A percentile compares a stretch with the other conserved stretches of the same genome.
phyloP scores from a whole-genome alignment of 1,284 basidiomycete genomes.

The Trichosporon faecale region DNA sequence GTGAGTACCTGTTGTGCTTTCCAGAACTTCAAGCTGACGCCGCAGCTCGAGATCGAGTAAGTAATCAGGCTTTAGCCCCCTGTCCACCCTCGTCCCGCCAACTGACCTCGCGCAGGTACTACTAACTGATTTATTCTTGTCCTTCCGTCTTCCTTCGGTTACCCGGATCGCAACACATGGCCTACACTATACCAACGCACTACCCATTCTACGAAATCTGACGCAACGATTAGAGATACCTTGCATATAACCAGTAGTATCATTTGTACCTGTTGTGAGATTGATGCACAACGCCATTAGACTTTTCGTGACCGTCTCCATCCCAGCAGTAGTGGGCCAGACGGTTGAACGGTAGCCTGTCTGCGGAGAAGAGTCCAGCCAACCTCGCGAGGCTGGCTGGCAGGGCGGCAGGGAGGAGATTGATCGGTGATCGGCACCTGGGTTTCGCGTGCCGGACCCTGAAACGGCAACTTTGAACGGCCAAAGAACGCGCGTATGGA shows the following conservation, averaged over 20 bases:
- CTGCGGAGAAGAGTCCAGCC: too few species aligned
- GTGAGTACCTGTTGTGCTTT: constrained; percentile 37
- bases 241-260: constrained; percentile 4
- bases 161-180: background rate
- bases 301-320: background rate
- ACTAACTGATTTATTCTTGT: background rate
- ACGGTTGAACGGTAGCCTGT: background rate
- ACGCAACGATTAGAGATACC: constrained; percentile 5
- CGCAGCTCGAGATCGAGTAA: constrained; percentile 15
- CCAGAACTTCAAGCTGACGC: constrained; percentile 6
- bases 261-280: constrained; percentile 7
- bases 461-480: constrained; percentile 8
- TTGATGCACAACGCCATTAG: background rate
- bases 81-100: background rate
- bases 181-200: background rate
- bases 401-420: background rate
- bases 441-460: constrained; percentile 4
- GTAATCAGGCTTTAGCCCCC: background rate
- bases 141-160: background rate
- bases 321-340: background rate
- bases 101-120: background rate
- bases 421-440: constrained; percentile 10
- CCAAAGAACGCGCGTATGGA: constrained; percentile 6
- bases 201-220: background rate
- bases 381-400: too few species aligned